Percentiles rank a stretch among this genome's conserved stretches.
These are phyloP conservation scores for Drosera capensis DNA, from an alignment of 148 eudicot species.

Conservation along the genomic window DNA sequence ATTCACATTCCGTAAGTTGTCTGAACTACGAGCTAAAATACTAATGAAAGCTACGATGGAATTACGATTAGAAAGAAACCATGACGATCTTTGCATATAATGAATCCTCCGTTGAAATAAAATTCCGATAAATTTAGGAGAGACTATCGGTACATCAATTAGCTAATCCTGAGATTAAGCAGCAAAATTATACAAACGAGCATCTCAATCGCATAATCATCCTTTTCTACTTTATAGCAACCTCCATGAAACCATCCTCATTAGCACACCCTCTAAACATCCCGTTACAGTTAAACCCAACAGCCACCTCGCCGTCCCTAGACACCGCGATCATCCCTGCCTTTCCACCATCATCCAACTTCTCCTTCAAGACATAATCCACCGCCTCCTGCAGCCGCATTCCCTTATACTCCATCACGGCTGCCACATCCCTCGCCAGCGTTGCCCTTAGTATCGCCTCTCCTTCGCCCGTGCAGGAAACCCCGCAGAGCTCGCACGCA, in stretches of 20 bases:
- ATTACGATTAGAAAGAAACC: too few species aligned
- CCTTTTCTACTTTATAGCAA: too few species aligned
- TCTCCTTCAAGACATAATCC: constrained; percentile 53
- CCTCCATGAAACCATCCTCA: constrained; percentile 74
- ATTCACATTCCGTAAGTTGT: too few species aligned
- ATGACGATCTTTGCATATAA: too few species aligned
- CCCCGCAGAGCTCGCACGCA: constrained; percentile 58
- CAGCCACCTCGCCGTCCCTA: constrained; percentile 56
- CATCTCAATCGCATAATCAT: too few species aligned
- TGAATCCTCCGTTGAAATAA: too few species aligned
- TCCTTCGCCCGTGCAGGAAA: constrained; percentile 89
- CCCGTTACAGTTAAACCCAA: constrained; percentile 55
- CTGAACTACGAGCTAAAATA: too few species aligned
- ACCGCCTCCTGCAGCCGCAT: constrained; percentile 69
- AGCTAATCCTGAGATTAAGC: too few species aligned
- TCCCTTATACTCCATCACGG: constrained; percentile 87
- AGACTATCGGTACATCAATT: too few species aligned
- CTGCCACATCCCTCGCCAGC: constrained; percentile 77
- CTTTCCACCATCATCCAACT: constrained; percentile 58
- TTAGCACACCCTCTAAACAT: constrained; percentile 88
- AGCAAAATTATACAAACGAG: too few species aligned
- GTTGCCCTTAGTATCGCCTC: constrained; percentile 83
- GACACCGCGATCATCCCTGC: constrained; percentile 86
- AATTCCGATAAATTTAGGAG: too few species aligned
- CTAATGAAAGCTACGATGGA: too few species aligned